Percentiles rank a stretch among this genome's conserved stretches.
Evolutionary conservation across 345 rosid species (phyloP).

Genomic region (Abelmoschus esculentus): DNA sequence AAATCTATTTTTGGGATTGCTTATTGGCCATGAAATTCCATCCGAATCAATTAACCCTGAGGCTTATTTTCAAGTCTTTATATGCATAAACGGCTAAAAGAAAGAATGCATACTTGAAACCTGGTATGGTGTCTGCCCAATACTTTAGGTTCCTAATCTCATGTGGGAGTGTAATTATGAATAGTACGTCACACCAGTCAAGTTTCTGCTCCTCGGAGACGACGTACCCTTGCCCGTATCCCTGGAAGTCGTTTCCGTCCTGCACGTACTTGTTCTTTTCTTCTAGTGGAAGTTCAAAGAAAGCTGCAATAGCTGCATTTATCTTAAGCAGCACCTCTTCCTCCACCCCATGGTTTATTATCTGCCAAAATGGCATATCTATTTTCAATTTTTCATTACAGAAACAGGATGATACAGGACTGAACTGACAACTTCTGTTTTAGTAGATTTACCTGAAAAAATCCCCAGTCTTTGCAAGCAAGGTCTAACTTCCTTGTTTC

Average conservation of each 20-base stretch:
- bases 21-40: too few species aligned
- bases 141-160: background rate
- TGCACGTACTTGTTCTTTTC: background rate
- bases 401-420: too few species aligned
- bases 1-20: background rate
- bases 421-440: background rate
- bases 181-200: background rate
- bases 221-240: background rate
- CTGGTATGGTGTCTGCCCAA: background rate
- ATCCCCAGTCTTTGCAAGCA: conserved; percentile 35
- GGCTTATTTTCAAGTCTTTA: background rate
- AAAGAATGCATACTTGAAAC: background rate
- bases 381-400: background rate
- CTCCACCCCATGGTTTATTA: background rate
- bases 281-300: background rate
- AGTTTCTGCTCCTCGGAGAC: background rate
- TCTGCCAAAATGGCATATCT: background rate
- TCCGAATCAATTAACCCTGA: background rate
- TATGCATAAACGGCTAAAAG: background rate
- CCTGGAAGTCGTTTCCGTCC: background rate
- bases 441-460: conserved; percentile 9
- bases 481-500: conserved; percentile 18
- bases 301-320: background rate
- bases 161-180: background rate
- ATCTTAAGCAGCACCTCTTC: background rate